phyloP scores from a whole-genome alignment of 768 basidiomycete species.

The Galerina sulciceps region DNA sequence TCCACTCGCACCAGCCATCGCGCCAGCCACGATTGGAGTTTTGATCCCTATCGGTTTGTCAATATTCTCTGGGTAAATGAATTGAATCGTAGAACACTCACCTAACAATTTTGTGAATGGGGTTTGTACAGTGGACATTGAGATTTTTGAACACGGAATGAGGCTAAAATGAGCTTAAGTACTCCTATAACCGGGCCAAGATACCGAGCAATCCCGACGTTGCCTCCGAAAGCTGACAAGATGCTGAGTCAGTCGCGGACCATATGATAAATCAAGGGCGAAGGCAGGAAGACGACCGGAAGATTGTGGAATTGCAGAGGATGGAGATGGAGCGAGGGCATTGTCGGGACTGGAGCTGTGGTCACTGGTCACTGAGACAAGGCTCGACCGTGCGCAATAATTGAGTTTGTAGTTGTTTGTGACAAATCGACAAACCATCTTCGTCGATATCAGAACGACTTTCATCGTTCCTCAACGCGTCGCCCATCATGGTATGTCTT shows the following conservation, averaged over 20 bases:
- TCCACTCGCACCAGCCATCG: slow-evolving; percentile 76
- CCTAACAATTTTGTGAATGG: slow-evolving; percentile 56
- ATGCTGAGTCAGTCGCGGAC: not conserved
- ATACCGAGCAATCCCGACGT: too few relatives aligned
- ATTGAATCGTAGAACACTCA: slow-evolving; percentile 24
- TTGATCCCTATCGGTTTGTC: slow-evolving; percentile 44
- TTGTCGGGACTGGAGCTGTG: too few relatives aligned
- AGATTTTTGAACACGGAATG: not conserved
- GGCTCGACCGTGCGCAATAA: not conserved
- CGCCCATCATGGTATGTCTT: slow-evolving; percentile 60
- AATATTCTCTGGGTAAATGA: not conserved
- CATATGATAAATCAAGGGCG: not conserved
- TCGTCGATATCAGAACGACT: slow-evolving; percentile 14
- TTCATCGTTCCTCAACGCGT: slow-evolving; percentile 27
- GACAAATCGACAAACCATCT: slow-evolving; percentile 13
- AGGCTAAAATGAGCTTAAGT: not conserved
- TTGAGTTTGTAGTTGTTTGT: slow-evolving; percentile 21
- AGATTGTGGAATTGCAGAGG: too few relatives aligned
- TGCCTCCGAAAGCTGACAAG: too few relatives aligned
- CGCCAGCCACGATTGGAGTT: slow-evolving; percentile 63
- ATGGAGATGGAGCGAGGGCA: too few relatives aligned
- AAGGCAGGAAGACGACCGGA: not conserved
- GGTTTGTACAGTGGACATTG: slow-evolving; percentile 29
- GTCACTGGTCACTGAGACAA: too few relatives aligned
- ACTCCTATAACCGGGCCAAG: not conserved